A percentile compares a stretch with the other conserved stretches of the same genome.
phyloP scores from a whole-genome alignment of 805 yeast genomes.

The Wickerhamomyces strasburgensis region DNA sequence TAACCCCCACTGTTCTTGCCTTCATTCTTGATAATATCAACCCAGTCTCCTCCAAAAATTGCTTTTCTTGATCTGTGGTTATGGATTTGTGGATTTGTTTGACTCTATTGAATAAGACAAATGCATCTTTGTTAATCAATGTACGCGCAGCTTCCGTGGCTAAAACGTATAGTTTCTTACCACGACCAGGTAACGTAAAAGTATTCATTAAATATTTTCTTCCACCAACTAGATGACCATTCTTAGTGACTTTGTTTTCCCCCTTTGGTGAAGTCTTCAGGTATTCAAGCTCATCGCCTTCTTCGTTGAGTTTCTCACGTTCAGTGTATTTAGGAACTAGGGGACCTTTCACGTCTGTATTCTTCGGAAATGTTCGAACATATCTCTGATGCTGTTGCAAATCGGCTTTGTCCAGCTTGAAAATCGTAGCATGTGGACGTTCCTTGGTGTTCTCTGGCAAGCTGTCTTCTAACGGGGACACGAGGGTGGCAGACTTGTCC shows the following conservation, averaged over 20 bases:
- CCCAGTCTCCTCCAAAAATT: slow-evolving; percentile 30
- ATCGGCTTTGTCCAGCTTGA: slow-evolving; percentile 10
- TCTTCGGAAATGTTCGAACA: slow-evolving; percentile 11
- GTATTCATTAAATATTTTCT: slow-evolving; percentile 36
- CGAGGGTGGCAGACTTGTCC: background rate
- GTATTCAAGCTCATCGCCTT: slow-evolving; percentile 29
- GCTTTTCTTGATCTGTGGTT: slow-evolving; percentile 34
- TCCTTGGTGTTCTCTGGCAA: slow-evolving; percentile 21
- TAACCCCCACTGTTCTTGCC: slow-evolving; percentile 15
- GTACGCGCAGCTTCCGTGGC: slow-evolving; percentile 37
- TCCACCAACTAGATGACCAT: slow-evolving; percentile 35
- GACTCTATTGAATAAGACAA: slow-evolving; percentile 41
- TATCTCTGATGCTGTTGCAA: slow-evolving; percentile 11
- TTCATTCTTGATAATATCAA: slow-evolving; percentile 20
- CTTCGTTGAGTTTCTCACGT: slow-evolving; percentile 15
- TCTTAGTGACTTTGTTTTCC: slow-evolving; percentile 36
- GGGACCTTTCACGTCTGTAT: slow-evolving; percentile 11
- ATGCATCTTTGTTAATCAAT: slow-evolving; percentile 44
- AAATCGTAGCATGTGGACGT: slow-evolving; percentile 22
- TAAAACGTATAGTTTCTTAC: slow-evolving; percentile 34
- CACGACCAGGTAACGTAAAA: slow-evolving; percentile 35
- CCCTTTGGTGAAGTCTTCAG: slow-evolving; percentile 36
- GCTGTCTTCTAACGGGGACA: slow-evolving; percentile 12
- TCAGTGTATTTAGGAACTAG: slow-evolving; percentile 11
- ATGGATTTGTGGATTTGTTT: slow-evolving; percentile 32